A percentile compares a stretch with the other conserved stretches of the same genome.
phyloP scores from a whole-genome alignment of 345 rosid species.

The Trapa incisa region DNA sequence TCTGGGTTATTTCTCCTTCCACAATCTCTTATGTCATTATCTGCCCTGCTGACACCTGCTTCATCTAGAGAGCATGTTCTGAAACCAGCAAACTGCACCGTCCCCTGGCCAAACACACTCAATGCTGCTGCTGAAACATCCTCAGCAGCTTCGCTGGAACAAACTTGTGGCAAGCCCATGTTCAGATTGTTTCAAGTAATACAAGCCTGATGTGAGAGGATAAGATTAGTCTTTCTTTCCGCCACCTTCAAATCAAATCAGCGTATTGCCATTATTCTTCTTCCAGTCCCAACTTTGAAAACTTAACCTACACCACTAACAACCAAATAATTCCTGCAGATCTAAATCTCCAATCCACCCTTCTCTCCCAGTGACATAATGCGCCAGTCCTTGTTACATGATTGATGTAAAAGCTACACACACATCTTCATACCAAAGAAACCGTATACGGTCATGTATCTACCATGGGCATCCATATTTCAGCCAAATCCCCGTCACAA shows the following conservation, averaged over 20 bases:
- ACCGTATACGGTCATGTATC: conserved; percentile 35
- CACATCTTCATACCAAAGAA: conserved; percentile 1
- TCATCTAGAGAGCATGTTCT: conserved; percentile 49
- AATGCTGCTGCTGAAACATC: conserved; percentile 32
- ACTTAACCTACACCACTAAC: not conserved
- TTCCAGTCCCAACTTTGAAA: not conserved
- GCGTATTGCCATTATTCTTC: not conserved
- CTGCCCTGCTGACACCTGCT: conserved; percentile 18
- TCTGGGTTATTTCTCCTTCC: conserved; percentile 40
- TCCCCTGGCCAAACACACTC: conserved; percentile 35
- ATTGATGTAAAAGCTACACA: not conserved
- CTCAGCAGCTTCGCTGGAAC: conserved; percentile 33
- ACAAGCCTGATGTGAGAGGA: not conserved
- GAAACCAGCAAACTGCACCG: conserved; percentile 26
- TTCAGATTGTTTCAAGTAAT: conserved; percentile 9
- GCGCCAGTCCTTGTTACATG: not conserved
- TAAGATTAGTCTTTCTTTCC: not conserved
- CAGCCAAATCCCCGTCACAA: conserved; percentile 20
- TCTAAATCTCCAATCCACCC: conserved; percentile 3
- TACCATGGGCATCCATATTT: conserved; percentile 59
- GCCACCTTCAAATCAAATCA: not conserved
- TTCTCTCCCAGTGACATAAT: not conserved
- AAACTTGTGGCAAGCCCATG: conserved; percentile 79
- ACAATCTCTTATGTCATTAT: conserved; percentile 32
- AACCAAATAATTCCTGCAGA: not conserved